A percentile compares a stretch with the other conserved stretches of the same genome.
These are phyloP conservation scores for Hymenoscyphus infarciens DNA, from an alignment of 2,329 filamentous ascomycete species.

Conservation along the genomic window DNA sequence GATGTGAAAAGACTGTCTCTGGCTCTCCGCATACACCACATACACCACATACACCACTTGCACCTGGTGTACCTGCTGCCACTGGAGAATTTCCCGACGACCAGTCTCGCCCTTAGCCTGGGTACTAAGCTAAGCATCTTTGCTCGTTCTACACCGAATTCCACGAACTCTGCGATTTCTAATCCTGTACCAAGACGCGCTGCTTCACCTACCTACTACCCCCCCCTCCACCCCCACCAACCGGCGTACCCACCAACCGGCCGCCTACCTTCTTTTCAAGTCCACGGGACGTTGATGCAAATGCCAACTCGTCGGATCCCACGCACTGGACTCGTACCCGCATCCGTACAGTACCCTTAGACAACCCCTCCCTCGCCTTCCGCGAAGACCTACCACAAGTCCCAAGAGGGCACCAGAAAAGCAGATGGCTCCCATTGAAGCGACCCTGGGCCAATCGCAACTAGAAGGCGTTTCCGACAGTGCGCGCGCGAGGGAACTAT, in stretches of 20 bases:
- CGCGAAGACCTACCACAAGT: neutral
- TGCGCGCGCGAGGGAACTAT: conserved; percentile 34
- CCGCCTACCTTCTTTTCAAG: neutral
- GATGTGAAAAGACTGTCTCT: too few species aligned
- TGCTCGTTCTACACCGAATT: too few species aligned
- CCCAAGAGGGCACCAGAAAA: conserved; percentile 5
- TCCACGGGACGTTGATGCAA: neutral
- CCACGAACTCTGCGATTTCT: too few species aligned
- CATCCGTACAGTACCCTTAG: neutral
- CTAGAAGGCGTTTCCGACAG: conserved; percentile 31
- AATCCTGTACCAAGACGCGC: too few species aligned
- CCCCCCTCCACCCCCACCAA: too few species aligned
- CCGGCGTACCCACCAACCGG: too few species aligned
- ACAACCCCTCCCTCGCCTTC: neutral
- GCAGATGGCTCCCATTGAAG: conserved; percentile 29
- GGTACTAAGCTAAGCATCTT: too few species aligned
- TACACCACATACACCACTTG: too few species aligned
- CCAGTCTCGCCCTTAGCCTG: too few species aligned
- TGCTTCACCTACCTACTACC: neutral
- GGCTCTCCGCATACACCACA: too few species aligned
- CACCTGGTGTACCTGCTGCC: too few species aligned
- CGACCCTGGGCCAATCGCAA: conserved; percentile 29
- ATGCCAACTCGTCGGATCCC: neutral
- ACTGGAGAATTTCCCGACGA: too few species aligned
- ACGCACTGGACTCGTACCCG: neutral